Evolutionary conservation across 2,329 filamentous ascomycete species (phyloP).

Genomic region (Lachnellula arida): DNA sequence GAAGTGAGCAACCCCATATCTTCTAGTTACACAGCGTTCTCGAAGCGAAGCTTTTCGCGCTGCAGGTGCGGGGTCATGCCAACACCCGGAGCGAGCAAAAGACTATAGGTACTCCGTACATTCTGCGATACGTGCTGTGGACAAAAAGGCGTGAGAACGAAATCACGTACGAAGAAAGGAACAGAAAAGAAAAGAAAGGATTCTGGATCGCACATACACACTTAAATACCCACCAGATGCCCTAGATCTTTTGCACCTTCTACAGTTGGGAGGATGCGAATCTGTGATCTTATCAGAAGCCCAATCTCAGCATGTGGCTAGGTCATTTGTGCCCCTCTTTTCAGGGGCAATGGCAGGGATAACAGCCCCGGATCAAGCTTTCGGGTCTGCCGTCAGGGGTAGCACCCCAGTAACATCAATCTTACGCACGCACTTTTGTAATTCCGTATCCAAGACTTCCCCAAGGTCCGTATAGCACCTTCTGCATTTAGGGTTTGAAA

Average conservation of each 20-base stretch:
- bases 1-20: no score
- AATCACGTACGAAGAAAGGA: no score
- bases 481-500: slow-evolving; percentile 11
- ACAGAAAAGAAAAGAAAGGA: no score
- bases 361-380: background rate
- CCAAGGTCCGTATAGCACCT: slow-evolving; percentile 3
- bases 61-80: no score
- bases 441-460: background rate
- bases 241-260: background rate
- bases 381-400: background rate
- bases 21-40: no score
- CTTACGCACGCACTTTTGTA: background rate
- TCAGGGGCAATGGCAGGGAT: background rate
- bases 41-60: no score
- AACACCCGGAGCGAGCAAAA: no score
- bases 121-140: no score
- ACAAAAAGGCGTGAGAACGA: no score
- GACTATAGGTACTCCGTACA: no score
- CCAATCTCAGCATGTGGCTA: background rate
- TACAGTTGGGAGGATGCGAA: background rate
- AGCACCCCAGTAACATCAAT: background rate
- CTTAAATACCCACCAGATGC: no score
- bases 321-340: background rate
- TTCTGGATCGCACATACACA: no score
- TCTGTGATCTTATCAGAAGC: background rate